Base-by-base conservation (phyloP, 2,329 filamentous ascomycete genomes). In the Aschersonia sp. region DNA sequence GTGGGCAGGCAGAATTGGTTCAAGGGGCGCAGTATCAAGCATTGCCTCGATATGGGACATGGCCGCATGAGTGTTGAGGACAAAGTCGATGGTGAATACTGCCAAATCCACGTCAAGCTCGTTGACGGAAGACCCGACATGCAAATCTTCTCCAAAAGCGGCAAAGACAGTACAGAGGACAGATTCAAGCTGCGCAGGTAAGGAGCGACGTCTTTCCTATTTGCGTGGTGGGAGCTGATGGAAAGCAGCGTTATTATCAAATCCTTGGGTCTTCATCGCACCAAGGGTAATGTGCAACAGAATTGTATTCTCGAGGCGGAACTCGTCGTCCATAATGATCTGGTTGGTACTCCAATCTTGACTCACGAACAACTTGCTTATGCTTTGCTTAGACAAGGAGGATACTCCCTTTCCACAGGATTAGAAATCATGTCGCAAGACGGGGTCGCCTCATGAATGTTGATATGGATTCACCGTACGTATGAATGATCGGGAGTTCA, bases 31-130 rank as follows among this genome's bases (percentile, higher is more conserved):
- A 83, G 80, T 53, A 83, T 91, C 55, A 82, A 87, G 50, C 77
- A 92, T 58, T 91, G 85, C 58, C 63, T 85, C 28, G 70, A 79
- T 20, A 77, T 91, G 69, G 69, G 74, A 2, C 71, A 68, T 4
- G 70, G 72, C 0, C 68, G 75, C 12, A 74, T 89, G 75, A 85
- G 82, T 50, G 74, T 88, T 30, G 87, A 94, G 61, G 73, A 81
- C 46, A 94, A 94, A 59, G 78, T 94, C 51, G 88, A 94, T 56
- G 88, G 85, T 9, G 89, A 95, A 62, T 95, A 92, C 54, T 94
- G 86, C 55, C 89, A 95, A 61, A 79, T 95, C 31, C 89, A 95
- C 56, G 69, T 95, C 40, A 80, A 94, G 57, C 66, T 85, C 5
- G 67, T 68, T 6, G 78, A 75, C 45, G 66, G 66, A 12, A 59